phyloP scores from a whole-genome alignment of 208 protist species.

The Trypanosoma cruzi region DNA sequence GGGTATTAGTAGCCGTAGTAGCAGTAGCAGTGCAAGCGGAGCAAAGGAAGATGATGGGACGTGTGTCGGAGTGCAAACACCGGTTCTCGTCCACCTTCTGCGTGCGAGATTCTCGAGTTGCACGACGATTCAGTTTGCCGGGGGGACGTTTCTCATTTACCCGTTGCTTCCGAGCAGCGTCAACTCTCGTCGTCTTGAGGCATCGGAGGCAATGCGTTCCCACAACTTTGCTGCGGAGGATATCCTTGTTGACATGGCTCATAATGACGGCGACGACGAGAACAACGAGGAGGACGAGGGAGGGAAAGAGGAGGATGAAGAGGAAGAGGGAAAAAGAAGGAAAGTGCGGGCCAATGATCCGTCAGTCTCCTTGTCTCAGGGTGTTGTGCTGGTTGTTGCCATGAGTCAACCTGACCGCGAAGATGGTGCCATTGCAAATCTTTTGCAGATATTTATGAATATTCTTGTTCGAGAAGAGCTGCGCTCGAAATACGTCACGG shows the following conservation, averaged over 20 bases:
- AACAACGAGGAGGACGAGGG: background rate
- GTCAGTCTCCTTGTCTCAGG: background rate
- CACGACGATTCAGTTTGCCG: slow-evolving; percentile 76
- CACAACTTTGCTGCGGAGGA: background rate
- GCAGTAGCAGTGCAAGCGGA: background rate
- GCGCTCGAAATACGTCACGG: slow-evolving; percentile 53
- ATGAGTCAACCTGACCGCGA: slow-evolving; percentile 70
- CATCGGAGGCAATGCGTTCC: background rate
- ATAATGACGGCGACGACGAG: background rate
- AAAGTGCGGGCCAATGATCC: background rate
- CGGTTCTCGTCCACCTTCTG: slow-evolving; percentile 67
- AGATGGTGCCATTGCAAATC: slow-evolving; percentile 56
- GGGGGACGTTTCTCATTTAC: slow-evolving; percentile 73
- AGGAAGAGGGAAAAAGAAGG: slow-evolving; percentile 3
- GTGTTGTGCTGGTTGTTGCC: slow-evolving; percentile 64
- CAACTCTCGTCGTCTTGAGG: background rate
- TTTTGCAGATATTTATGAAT: slow-evolving; percentile 85
- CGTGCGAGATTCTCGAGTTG: slow-evolving; percentile 50
- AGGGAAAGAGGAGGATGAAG: background rate
- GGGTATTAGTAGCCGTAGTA: background rate
- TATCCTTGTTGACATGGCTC: background rate
- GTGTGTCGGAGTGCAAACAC: slow-evolving; percentile 70
- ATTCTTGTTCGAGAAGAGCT: slow-evolving; percentile 78
- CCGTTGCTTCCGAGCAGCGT: slow-evolving; percentile 30
- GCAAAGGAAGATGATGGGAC: slow-evolving; percentile 14